phyloP scores from a whole-genome alignment of 1,139 yeast genomes.

The Diutina neorugosa region DNA sequence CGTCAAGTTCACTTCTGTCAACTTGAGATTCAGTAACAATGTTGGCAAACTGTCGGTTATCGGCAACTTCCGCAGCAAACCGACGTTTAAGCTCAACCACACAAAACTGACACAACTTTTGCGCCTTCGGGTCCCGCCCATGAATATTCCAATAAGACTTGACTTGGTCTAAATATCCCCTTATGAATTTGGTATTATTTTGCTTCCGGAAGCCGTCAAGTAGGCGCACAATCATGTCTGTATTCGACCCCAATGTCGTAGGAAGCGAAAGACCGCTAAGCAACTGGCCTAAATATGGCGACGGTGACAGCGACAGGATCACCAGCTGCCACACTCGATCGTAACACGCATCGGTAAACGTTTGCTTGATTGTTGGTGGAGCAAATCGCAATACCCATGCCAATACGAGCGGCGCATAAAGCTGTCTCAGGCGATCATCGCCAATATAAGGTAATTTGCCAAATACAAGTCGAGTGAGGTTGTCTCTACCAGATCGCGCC shows the following conservation, averaged over 20 bases:
- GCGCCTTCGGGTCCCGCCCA: neutral
- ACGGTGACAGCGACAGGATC: neutral
- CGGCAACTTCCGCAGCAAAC: constrained; percentile 6
- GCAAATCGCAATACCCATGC: constrained; percentile 8
- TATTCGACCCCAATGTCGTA: constrained; percentile 14
- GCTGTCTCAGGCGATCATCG: constrained; percentile 24
- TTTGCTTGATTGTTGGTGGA: constrained; percentile 4
- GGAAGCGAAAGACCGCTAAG: constrained; percentile 13
- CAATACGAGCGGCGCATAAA: constrained; percentile 20
- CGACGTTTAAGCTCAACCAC: constrained; percentile 8
- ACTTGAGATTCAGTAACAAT: constrained; percentile 14
- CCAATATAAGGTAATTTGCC: constrained; percentile 33
- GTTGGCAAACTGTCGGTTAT: constrained; percentile 3
- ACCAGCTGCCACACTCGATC: constrained; percentile 11
- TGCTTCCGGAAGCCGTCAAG: constrained; percentile 12
- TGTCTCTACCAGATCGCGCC: constrained; percentile 11
- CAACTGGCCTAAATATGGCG: constrained; percentile 8
- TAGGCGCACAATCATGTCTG: constrained; percentile 13
- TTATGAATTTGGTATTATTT: neutral
- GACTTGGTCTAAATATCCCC: constrained; percentile 4
- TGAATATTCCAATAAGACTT: constrained; percentile 7
- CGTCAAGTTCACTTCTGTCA: constrained; percentile 18
- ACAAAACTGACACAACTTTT: neutral
- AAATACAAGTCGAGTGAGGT: constrained; percentile 27
- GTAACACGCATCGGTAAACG: constrained; percentile 6